Evolutionary conservation across 768 basidiomycete genomes (phyloP), one percentile per base, ranked within the genome.

Genomic region (Scleroderma citrinum): DNA sequence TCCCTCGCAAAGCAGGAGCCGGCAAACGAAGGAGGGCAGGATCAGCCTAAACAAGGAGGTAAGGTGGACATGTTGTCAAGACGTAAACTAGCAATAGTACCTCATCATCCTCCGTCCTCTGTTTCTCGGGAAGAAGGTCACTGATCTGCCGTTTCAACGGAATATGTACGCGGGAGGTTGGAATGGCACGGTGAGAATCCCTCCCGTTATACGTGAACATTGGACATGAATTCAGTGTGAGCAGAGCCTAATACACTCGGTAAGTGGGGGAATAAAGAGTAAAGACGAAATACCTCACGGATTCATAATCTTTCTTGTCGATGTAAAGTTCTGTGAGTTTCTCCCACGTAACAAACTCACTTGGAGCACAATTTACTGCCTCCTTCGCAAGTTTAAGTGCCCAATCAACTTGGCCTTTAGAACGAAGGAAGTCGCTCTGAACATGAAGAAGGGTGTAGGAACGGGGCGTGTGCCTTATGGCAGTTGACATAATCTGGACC

Each of bases 141-240:
- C 83, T 82, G 53, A 98, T 92, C 39, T 85, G 80, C 47, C 84
- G 78, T 54, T 86, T 87, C 63, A 88, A 81, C 1, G 96, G 96
- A 1, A 96, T 74, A 65, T 94, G 91, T 6, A 93, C 77, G 51
- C 84, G 81, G 1, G 85, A 73, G 16, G 93, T 83, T 1, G 86
- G 74, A 10, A 97, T 81, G 64, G 78, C 81, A 3, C 93, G 81
- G 63, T 99, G 96, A 3, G 85, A 75, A 65, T 99, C 96, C 19
- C 94, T 83, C 38, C 96, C 95, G 61, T 96, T 96, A 71, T 89
- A 98, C 7, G 96, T 98, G 70, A 99, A 99, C 96, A 99, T 98
- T 2, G 95, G 94, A 71, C 96, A 97, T n/a, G 94, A 97, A 63
- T 97, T 97, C 43, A 97, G 80, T 1, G 95, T 96, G 36, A 97